These are phyloP conservation scores for Chamaecyparis obtusa DNA, from an alignment of 75 land plant genomes.

Conservation along the genomic window DNA sequence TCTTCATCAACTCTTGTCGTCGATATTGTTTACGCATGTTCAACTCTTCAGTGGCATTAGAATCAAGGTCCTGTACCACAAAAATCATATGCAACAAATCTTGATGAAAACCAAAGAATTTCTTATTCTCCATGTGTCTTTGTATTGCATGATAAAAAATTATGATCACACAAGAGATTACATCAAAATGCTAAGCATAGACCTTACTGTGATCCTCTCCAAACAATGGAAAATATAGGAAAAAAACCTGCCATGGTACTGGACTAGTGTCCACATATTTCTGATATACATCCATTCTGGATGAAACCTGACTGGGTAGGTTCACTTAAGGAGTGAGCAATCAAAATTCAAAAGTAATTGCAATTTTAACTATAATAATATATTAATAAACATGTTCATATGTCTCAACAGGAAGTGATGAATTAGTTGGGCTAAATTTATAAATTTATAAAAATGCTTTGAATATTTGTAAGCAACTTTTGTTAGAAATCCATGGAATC, in stretches of 20 bases:
- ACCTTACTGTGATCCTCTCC: neutral
- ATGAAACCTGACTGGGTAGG: neutral
- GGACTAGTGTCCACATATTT: neutral
- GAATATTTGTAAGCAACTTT: neutral
- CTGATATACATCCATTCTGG: neutral
- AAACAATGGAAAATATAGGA: neutral
- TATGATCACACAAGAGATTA: neutral
- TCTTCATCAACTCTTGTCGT: conserved; percentile 30
- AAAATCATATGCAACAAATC: neutral
- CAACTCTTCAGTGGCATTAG: neutral
- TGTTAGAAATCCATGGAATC: neutral
- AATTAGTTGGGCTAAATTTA: neutral
- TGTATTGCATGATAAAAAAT: neutral
- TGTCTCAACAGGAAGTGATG: neutral
- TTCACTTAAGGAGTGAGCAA: neutral
- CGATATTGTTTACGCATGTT: neutral
- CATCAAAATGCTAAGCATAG: neutral
- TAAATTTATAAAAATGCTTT: neutral
- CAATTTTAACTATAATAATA: neutral
- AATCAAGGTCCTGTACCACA: neutral
- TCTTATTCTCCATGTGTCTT: neutral
- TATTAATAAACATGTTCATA: neutral
- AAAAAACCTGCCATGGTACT: neutral
- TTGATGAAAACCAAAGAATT: neutral
- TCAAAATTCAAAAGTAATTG: neutral